Evolutionary conservation across 768 basidiomycete genomes (phyloP).

Genomic region (Amanita phalloides): DNA sequence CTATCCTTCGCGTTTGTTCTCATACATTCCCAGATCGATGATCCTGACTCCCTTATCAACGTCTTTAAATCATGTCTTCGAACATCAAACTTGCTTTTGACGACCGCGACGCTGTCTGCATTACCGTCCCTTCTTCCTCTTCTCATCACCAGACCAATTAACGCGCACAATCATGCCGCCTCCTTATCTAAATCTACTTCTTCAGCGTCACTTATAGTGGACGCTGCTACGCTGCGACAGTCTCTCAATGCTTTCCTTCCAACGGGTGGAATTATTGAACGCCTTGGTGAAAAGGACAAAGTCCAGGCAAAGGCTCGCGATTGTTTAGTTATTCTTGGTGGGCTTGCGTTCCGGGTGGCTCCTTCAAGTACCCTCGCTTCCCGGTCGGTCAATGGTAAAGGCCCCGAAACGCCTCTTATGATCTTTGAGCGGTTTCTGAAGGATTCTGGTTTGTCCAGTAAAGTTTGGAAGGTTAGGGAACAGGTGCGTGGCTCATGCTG

Average conservation of each 20-base stretch:
- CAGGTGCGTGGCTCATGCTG: constrained; percentile 42
- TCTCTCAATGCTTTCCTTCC: constrained; percentile 61
- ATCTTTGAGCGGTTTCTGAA: constrained; percentile 63
- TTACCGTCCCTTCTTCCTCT: constrained; percentile 58
- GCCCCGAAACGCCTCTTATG: constrained; percentile 54
- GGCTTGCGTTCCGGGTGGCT: constrained; percentile 55
- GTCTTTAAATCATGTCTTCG: constrained; percentile 68
- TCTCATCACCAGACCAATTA: constrained; percentile 34
- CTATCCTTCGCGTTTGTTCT: neutral
- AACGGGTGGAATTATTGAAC: constrained; percentile 69
- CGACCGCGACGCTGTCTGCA: constrained; percentile 63
- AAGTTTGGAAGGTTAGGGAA: constrained; percentile 80
- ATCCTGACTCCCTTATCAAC: constrained; percentile 59
- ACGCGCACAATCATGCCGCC: constrained; percentile 15
- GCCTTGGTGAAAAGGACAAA: constrained; percentile 74
- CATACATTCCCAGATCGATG: constrained; percentile 42
- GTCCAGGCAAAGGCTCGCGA: constrained; percentile 68
- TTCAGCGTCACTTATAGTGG: constrained; percentile 32
- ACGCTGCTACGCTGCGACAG: constrained; percentile 53
- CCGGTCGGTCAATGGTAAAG: constrained; percentile 43
- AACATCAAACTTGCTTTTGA: constrained; percentile 73
- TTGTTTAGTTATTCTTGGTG: constrained; percentile 63
- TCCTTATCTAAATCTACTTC: constrained; percentile 45
- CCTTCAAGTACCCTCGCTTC: constrained; percentile 30
- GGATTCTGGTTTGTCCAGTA: constrained; percentile 67